Evolutionary conservation across 805 yeast genomes (phyloP).

Genomic region (Clavispora vitiphila): DNA sequence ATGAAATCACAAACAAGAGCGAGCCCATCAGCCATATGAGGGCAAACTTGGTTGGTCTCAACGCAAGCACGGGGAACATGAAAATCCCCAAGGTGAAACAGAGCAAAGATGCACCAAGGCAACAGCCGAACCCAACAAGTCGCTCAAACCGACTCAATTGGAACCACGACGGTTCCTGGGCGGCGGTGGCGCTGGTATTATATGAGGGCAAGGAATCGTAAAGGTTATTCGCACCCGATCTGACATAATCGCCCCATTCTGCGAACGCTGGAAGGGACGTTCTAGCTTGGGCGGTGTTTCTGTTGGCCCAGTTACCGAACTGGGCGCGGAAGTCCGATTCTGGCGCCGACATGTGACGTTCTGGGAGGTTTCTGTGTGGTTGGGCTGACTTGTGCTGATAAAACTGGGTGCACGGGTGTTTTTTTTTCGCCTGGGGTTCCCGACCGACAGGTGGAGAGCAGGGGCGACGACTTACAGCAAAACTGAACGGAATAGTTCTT

Average conservation of each 20-base stretch:
- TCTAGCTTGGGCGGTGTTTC: constrained; percentile 4
- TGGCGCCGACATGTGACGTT: constrained; percentile 13
- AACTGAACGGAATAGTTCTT: too few species aligned
- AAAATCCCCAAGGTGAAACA: constrained; percentile 81
- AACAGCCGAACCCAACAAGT: constrained; percentile 68
- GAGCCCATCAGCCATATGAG: constrained; percentile 90
- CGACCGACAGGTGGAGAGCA: too few species aligned
- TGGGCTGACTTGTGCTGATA: not conserved
- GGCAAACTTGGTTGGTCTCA: constrained; percentile 90
- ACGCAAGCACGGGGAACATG: constrained; percentile 81
- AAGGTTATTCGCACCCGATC: constrained; percentile 46
- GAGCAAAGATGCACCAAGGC: constrained; percentile 69
- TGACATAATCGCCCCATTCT: constrained; percentile 42
- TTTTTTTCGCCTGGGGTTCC: too few species aligned
- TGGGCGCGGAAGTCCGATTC: constrained; percentile 17
- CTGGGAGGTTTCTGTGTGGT: not conserved
- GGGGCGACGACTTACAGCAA: too few species aligned
- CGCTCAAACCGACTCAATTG: constrained; percentile 73
- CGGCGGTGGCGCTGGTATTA: constrained; percentile 41
- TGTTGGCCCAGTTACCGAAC: constrained; percentile 15
- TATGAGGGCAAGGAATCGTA: constrained; percentile 64
- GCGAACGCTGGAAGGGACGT: constrained; percentile 24
- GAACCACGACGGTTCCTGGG: constrained; percentile 74
- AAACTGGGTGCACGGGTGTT: constrained; percentile 1
- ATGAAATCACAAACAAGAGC: constrained; percentile 76